Evolutionary conservation across 2,329 filamentous ascomycete genomes (phyloP).

Genomic region (Fusarium praegraminearum): DNA sequence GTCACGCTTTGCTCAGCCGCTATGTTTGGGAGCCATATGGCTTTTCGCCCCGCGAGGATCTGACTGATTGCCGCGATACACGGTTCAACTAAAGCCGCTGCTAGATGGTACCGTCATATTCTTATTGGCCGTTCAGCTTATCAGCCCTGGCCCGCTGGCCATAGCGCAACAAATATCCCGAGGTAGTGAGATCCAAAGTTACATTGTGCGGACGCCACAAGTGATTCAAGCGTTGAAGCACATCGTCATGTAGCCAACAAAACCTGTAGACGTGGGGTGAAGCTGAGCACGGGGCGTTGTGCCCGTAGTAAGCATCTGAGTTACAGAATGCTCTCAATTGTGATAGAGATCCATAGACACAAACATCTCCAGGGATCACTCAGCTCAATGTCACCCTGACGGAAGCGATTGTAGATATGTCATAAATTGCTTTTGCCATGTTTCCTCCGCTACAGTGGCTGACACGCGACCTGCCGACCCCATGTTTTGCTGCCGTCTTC

Average conservation of each 20-base stretch:
- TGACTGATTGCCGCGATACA: constrained; percentile 19
- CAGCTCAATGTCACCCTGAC: not conserved
- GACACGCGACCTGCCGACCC: not conserved
- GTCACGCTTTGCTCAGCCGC: constrained; percentile 6
- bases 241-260: not conserved
- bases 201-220: constrained; percentile 14
- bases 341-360: not conserved
- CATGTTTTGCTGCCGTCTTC: not conserved
- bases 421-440: constrained; percentile 15
- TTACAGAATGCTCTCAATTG: not conserved
- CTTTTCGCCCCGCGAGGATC: constrained; percentile 4
- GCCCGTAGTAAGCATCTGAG: not conserved
- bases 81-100: constrained; percentile 8
- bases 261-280: not conserved
- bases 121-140: constrained; percentile 18
- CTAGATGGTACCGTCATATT: not conserved
- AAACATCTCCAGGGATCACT: not conserved
- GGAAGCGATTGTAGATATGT: not conserved
- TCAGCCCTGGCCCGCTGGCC: not conserved
- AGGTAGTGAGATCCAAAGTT: constrained; percentile 26
- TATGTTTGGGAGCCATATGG: not conserved
- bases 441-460: not conserved
- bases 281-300: not conserved
- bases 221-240: constrained; percentile 6
- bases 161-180: constrained; percentile 12